Conservation (phyloP, 2,329 filamentous ascomycete species). For the Alternaria burnsii region DNA sequence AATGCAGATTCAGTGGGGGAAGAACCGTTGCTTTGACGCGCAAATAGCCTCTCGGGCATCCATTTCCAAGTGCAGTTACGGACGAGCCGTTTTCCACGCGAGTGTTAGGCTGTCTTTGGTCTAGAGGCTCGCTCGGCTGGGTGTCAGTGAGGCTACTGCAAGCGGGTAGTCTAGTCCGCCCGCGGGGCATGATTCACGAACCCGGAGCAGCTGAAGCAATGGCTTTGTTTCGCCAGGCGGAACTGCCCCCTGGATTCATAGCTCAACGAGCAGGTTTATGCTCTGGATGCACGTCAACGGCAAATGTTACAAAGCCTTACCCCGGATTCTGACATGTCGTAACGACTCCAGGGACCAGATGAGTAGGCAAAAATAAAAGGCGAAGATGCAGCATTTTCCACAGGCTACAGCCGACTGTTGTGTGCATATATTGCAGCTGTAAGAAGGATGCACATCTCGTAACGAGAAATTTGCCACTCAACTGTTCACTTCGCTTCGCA, state of each 20-base stretch:
- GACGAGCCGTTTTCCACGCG: slow-evolving; percentile 15
- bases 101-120: not conserved
- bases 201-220: slow-evolving; percentile 14
- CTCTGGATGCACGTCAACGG: not conserved
- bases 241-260: slow-evolving; percentile 10
- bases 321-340: not conserved
- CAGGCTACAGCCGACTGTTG: not conserved
- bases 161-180: slow-evolving; percentile 10
- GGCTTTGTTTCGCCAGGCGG: slow-evolving; percentile 9
- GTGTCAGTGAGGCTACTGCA: slow-evolving; percentile 3
- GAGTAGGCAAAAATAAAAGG: not conserved
- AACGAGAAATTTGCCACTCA: not conserved
- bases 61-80: not conserved
- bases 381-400: not conserved
- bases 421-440: not conserved
- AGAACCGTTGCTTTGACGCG: slow-evolving; percentile 10
- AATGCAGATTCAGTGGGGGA: slow-evolving; percentile 10
- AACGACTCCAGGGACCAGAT: not conserved
- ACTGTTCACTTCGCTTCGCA: not conserved
- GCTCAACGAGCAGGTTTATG: slow-evolving; percentile 4
- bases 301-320: not conserved
- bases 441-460: not conserved
- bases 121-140: not conserved
- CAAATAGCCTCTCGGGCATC: not conserved
- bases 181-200: slow-evolving; percentile 18